Conservation (phyloP, 345 rosid genomes). For the Firmiana major region DNA sequence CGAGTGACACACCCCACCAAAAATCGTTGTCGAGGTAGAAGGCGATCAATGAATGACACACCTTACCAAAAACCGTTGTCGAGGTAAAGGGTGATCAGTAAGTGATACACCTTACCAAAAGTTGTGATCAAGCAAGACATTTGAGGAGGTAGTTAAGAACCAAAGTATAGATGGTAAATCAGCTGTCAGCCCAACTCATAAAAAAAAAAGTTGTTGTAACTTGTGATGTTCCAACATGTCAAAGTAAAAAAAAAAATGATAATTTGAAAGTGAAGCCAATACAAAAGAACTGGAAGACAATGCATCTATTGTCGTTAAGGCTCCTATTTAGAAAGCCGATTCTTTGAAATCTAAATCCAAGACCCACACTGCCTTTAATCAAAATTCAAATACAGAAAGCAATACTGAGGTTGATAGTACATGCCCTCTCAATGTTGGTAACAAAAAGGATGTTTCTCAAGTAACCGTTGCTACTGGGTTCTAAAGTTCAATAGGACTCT, state of each 20-base stretch:
- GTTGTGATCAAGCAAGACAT: conserved; percentile 17
- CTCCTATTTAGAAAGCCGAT: conserved; percentile 20
- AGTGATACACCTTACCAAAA: too few species aligned
- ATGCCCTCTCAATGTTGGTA: background rate
- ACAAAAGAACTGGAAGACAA: background rate
- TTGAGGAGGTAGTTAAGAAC: conserved; percentile 28
- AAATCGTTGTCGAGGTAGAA: too few species aligned
- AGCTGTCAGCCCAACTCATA: conserved; percentile 14
- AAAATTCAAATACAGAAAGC: too few species aligned
- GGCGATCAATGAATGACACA: too few species aligned
- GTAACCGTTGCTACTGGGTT: background rate
- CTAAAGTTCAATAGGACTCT: background rate
- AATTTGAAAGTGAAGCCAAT: conserved; percentile 14
- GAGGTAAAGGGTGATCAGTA: too few species aligned
- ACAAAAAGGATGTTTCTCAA: conserved; percentile 11
- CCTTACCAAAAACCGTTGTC: too few species aligned
- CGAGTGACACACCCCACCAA: too few species aligned
- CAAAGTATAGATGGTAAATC: conserved; percentile 23
- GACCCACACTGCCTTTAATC: too few species aligned
- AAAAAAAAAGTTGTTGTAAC: conserved; percentile 21
- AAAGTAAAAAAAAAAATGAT: conserved; percentile 19
- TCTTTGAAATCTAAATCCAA: conserved; percentile 24
- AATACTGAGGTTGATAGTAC: background rate
- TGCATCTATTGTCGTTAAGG: conserved; percentile 18
- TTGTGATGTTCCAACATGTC: conserved; percentile 19